Base-by-base conservation (phyloP, 2,329 filamentous ascomycete genomes). In the Cryphonectria nitschkei region DNA sequence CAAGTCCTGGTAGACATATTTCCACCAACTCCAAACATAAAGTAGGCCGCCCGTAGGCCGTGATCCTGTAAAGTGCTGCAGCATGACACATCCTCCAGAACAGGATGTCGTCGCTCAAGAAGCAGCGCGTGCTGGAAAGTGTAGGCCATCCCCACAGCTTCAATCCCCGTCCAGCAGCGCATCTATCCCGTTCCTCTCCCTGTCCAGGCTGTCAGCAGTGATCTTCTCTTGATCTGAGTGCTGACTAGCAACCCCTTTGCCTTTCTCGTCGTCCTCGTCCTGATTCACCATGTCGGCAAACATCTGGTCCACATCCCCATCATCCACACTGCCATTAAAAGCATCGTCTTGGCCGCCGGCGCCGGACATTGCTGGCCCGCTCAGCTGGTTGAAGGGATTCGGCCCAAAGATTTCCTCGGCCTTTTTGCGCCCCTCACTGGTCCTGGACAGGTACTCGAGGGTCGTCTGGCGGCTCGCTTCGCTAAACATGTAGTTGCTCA, bases 281-380 rank as follows among this genome's bases (percentile, higher is more conserved):
- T 64, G 82, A 70, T 88, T 86, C 3, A 85, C 87, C 74, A 88
- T 82, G 60, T 88, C 86, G 61, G 84, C 81, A 75, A 88, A 88
- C 84, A 88, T 87, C 74, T 84, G 84, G 69, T 87, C 84, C 4
- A 86, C 85, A 37, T 84, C 85, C 60, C 81, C 82, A 34, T 82
- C 81, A 26, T 85, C 84, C 46, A 69, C 69, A 50, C 84, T 83
- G 6, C 46, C 46, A 22, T 50, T 50, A 19, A 50, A 50, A 3
- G 46, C 46, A 50, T 80, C 77, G 2, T 73, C 76, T 22, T 75
- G 68, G 37, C 74, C 76, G 26, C 58, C 61, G 13, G 60, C 32
- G 14, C 67, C 50, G 22, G 58, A 43, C 65, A 73, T 37, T 3
- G 60, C 60, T 37, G 63, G 34, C 46, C 58, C 41, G 1, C 32